phyloP scores from a whole-genome alignment of 768 basidiomycete genomes.

The Trametes cubensis region DNA sequence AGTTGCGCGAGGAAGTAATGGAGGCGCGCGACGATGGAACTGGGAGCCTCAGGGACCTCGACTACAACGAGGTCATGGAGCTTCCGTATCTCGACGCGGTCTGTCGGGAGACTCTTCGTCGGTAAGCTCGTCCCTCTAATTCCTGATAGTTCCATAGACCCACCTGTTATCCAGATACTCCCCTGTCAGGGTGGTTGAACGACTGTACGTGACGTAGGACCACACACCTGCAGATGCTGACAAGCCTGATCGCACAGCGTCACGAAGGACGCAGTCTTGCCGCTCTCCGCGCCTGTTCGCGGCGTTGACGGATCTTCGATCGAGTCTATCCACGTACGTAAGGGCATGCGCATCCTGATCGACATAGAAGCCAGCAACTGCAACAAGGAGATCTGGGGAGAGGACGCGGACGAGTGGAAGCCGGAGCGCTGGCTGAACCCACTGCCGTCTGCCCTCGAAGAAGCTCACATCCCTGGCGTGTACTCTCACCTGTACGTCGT shows the following conservation, averaged over 20 bases:
- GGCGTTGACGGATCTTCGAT: constrained; percentile 43
- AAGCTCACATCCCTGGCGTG: constrained; percentile 17
- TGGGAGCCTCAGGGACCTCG: constrained; percentile 32
- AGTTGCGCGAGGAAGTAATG: constrained; percentile 32
- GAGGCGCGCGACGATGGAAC: constrained; percentile 28
- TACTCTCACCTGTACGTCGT: constrained; percentile 16
- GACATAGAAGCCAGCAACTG: constrained; percentile 50
- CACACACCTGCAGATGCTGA: too few relatives aligned
- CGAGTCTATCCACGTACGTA: constrained; percentile 44
- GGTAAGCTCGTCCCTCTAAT: neutral
- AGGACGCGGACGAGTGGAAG: constrained; percentile 44
- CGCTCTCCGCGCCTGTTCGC: constrained; percentile 49
- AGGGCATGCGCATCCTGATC: constrained; percentile 46
- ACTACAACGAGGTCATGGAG: constrained; percentile 25
- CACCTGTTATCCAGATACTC: neutral
- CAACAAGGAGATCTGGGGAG: constrained; percentile 47
- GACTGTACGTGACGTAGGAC: neutral
- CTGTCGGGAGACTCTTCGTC: constrained; percentile 59
- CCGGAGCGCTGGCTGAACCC: constrained; percentile 37
- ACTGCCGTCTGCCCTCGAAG: constrained; percentile 8
- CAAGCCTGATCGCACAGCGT: constrained; percentile 6
- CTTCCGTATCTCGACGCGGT: constrained; percentile 72
- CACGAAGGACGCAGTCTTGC: constrained; percentile 53
- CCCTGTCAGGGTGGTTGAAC: neutral
- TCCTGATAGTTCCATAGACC: neutral